These are phyloP conservation scores for Blumeria hordei DNA, from an alignment of 2,329 filamentous ascomycete genomes.

Conservation along the genomic window DNA sequence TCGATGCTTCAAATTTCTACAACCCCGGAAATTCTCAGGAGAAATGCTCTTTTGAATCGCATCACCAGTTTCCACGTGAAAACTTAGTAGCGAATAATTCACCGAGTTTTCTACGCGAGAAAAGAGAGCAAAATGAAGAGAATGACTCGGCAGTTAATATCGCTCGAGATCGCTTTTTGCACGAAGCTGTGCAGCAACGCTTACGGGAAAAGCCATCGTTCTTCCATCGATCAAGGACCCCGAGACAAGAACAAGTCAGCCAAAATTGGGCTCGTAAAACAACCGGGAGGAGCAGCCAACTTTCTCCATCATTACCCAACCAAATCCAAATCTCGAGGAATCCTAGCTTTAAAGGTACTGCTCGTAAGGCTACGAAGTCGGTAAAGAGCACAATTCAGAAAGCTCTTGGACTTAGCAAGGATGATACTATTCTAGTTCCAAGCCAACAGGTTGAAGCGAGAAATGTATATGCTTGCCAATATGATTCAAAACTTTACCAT, in stretches of 20 bases:
- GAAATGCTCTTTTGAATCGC: not conserved
- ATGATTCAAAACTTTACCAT: no score
- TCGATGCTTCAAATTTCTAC: no score
- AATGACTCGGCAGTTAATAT: slow-evolving; percentile 17
- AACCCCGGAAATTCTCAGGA: no score
- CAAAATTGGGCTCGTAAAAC: slow-evolving; percentile 24
- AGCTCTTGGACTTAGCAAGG: slow-evolving; percentile 24
- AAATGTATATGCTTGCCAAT: slow-evolving; percentile 10
- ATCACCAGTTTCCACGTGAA: slow-evolving; percentile 9
- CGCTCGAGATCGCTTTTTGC: slow-evolving; percentile 17
- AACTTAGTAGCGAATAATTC: slow-evolving; percentile 25
- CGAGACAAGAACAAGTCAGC: slow-evolving; percentile 15
- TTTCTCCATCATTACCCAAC: not conserved
- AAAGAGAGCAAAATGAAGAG: slow-evolving; percentile 5
- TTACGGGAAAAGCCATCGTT: slow-evolving; percentile 21
- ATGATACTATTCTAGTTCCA: slow-evolving; percentile 18
- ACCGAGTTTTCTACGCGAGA: slow-evolving; percentile 25
- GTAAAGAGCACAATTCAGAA: slow-evolving; percentile 36
- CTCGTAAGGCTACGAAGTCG: slow-evolving; percentile 35
- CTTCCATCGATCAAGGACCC: slow-evolving; percentile 19
- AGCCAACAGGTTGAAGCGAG: slow-evolving; percentile 27
- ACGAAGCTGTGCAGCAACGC: slow-evolving; percentile 16
- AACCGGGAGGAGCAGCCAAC: slow-evolving; percentile 14
- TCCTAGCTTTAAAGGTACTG: slow-evolving; percentile 23
- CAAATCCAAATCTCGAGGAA: slow-evolving; percentile 11